phyloP scores from a whole-genome alignment of 1,284 basidiomycete genomes.

The Cryptococcus sp. region DNA sequence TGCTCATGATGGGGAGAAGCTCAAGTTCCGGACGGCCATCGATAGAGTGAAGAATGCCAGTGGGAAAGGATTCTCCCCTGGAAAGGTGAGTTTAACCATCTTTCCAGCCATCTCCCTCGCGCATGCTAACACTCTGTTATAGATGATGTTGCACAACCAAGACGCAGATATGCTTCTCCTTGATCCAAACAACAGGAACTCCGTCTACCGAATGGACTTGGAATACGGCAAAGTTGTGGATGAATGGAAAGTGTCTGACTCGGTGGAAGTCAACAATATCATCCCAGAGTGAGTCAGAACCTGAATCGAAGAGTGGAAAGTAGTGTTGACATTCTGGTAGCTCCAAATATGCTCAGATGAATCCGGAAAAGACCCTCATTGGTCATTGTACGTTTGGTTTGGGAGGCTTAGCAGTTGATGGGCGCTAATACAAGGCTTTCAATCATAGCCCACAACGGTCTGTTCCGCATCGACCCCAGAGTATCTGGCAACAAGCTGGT shows the following conservation, averaged over 20 bases:
- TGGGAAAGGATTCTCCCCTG: conserved; percentile 80
- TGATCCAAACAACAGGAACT: conserved; percentile 78
- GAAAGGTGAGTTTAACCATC: conserved; percentile 60
- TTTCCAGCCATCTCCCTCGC: background rate
- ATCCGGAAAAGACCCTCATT: conserved; percentile 86
- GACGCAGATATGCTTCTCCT: conserved; percentile 93
- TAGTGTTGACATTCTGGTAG: conserved; percentile 17
- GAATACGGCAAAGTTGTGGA: conserved; percentile 96
- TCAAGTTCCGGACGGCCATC: conserved; percentile 87
- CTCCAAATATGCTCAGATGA: conserved; percentile 92
- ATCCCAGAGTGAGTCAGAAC: conserved; percentile 62
- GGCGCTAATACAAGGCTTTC: background rate
- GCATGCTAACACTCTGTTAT: background rate
- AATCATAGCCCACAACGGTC: conserved; percentile 74
- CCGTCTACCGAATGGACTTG: conserved; percentile 88
- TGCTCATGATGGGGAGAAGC: conserved; percentile 71
- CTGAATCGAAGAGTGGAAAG: background rate
- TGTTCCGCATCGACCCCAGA: conserved; percentile 97
- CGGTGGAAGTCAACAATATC: conserved; percentile 80
- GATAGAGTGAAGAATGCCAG: conserved; percentile 75
- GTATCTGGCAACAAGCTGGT: conserved; percentile 86
- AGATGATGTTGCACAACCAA: conserved; percentile 98
- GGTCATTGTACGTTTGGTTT: conserved; percentile 55
- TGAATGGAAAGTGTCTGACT: conserved; percentile 95
- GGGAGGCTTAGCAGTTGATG: background rate